Evolutionary conservation across 345 rosid species (phyloP).

Genomic region (Citrus unshiu): DNA sequence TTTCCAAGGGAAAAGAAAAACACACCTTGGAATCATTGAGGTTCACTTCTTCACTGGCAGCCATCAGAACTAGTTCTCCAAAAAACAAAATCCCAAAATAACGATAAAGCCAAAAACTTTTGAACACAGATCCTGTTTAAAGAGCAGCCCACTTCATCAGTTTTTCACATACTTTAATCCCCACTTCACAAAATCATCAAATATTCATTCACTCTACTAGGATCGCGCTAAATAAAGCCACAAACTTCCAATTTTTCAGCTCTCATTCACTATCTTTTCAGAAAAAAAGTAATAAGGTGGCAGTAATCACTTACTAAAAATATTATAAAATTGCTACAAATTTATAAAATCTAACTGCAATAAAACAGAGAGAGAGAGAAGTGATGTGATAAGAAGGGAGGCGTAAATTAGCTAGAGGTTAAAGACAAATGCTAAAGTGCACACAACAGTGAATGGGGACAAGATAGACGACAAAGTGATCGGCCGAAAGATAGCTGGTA

Average conservation of each 20-base stretch:
- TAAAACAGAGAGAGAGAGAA: conserved; percentile 26
- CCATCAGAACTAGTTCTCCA: conserved; percentile 39
- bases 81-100: neutral
- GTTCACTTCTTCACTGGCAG: conserved; percentile 62
- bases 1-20: neutral
- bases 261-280: neutral
- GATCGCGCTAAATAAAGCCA: neutral
- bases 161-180: neutral
- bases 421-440: conserved; percentile 4
- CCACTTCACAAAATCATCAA: neutral
- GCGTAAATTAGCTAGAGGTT: conserved; percentile 1
- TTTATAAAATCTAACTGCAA: conserved; percentile 13
- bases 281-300: neutral
- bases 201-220: neutral
- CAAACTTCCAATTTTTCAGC: neutral
- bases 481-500: conserved; percentile 41
- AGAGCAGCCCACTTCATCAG: conserved; percentile 16
- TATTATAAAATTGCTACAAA: neutral
- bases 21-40: conserved; percentile 72
- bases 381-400: neutral
- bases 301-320: neutral
- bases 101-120: conserved; percentile 8
- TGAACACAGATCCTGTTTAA: conserved; percentile 22
- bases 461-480: conserved; percentile 33
- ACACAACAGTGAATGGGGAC: conserved; percentile 3